Percentiles rank a stretch among this genome's conserved stretches.
phyloP scores from a whole-genome alignment of 495 filamentous ascomycete genomes.

The Lophium mytilinum region DNA sequence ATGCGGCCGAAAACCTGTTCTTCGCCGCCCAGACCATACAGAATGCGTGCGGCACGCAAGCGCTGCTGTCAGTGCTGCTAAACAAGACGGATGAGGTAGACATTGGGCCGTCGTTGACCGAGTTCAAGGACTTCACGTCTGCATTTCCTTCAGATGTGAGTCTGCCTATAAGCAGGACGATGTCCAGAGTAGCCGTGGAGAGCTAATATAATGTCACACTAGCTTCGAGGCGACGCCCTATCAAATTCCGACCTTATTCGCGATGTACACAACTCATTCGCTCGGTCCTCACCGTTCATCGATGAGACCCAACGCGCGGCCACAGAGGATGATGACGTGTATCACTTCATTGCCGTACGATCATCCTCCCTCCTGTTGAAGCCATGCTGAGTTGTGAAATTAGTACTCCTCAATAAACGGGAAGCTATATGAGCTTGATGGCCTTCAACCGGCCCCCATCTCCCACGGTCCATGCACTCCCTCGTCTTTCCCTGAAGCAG shows the following conservation, averaged over 20 bases:
- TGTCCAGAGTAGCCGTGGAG: not conserved
- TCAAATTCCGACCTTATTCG: slow-evolving; percentile 74
- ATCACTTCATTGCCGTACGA: slow-evolving; percentile 80
- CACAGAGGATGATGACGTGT: slow-evolving; percentile 66
- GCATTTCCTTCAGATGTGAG: slow-evolving; percentile 71
- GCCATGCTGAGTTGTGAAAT: not conserved
- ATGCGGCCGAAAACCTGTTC: slow-evolving; percentile 68
- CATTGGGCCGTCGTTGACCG: slow-evolving; percentile 54
- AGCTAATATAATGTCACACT: not conserved
- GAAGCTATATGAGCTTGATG: slow-evolving; percentile 87
- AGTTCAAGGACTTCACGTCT: slow-evolving; percentile 88
- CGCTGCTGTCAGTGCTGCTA: slow-evolving; percentile 82
- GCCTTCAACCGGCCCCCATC: slow-evolving; percentile 85
- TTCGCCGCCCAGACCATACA: slow-evolving; percentile 98
- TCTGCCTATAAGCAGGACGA: not conserved
- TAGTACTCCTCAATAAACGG: slow-evolving; percentile 70
- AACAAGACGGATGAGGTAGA: slow-evolving; percentile 61
- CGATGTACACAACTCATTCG: slow-evolving; percentile 89
- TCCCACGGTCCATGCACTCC: slow-evolving; percentile 66
- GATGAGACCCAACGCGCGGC: slow-evolving; percentile 69
- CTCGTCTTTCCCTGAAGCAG: slow-evolving; percentile 66
- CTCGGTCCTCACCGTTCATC: slow-evolving; percentile 77
- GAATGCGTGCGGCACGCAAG: slow-evolving; percentile 97
- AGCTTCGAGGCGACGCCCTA: slow-evolving; percentile 57
- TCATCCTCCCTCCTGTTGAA: not conserved